These are phyloP conservation scores for Mycena olivaceomarginata DNA, from an alignment of 768 basidiomycete genomes.

Conservation along the genomic window DNA sequence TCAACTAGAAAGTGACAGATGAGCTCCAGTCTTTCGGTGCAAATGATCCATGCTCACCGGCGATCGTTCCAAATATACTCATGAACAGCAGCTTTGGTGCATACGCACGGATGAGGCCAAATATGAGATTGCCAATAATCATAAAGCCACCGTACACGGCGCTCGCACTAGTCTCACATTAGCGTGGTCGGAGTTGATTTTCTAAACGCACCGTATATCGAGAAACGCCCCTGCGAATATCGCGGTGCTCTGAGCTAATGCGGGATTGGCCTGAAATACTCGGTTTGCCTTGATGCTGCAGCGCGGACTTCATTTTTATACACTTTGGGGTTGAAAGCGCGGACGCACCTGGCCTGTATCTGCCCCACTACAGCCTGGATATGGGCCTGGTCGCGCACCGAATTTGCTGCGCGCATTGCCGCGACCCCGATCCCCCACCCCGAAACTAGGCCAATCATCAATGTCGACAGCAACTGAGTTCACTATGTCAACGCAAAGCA, in stretches of 20 bases:
- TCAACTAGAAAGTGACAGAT: constrained; percentile 49
- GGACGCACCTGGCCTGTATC: constrained; percentile 56
- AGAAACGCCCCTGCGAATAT: constrained; percentile 72
- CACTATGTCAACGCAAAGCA: constrained; percentile 1
- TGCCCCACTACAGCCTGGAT: constrained; percentile 51
- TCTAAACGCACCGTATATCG: constrained; percentile 56
- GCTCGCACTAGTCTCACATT: constrained; percentile 55
- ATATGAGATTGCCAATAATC: constrained; percentile 63
- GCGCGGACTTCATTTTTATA: neutral
- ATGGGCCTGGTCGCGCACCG: constrained; percentile 58
- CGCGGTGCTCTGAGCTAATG: constrained; percentile 57
- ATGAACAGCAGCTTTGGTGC: constrained; percentile 66
- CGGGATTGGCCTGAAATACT: constrained; percentile 60
- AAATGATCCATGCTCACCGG: constrained; percentile 37
- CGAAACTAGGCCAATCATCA: constrained; percentile 66
- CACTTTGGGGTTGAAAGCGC: neutral
- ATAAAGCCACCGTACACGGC: constrained; percentile 71
- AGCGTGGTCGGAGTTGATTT: neutral
- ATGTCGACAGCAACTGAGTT: constrained; percentile 60
- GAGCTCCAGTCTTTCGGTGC: neutral
- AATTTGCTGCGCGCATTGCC: constrained; percentile 69
- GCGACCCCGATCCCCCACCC: constrained; percentile 76
- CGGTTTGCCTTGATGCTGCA: constrained; percentile 39
- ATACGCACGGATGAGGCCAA: constrained; percentile 68
- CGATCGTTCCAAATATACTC: constrained; percentile 69